phyloP scores from a whole-genome alignment of 192 early-diverging fungal genomes.

The Nowakowskiella sp. region DNA sequence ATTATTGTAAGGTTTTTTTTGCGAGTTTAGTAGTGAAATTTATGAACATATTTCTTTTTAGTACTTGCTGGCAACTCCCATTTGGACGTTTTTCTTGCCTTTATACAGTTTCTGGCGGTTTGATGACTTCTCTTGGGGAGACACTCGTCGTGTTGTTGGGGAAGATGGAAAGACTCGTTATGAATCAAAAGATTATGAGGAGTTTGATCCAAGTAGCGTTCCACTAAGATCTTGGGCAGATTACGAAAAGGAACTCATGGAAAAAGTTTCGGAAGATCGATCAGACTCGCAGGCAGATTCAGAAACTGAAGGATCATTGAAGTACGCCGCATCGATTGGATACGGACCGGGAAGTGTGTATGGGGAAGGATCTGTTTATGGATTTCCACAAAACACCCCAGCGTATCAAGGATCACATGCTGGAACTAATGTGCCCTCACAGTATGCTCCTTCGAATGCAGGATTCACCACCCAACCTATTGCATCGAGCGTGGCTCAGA shows the following conservation, averaged over 20 bases:
- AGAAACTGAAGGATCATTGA: neutral
- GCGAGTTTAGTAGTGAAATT: constrained; percentile 7
- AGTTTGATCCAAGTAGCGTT: constrained; percentile 72
- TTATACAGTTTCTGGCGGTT: constrained; percentile 89
- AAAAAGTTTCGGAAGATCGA: no score
- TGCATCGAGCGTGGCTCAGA: no score
- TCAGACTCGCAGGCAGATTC: no score
- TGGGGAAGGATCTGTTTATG: neutral
- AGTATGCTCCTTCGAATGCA: neutral
- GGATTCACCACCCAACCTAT: neutral
- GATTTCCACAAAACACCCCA: constrained; percentile 13
- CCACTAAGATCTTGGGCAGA: constrained; percentile 73
- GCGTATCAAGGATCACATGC: constrained; percentile 2
- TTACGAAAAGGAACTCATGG: constrained; percentile 61
- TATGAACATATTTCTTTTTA: constrained; percentile 8
- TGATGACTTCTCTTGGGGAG: constrained; percentile 90
- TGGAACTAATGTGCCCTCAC: neutral
- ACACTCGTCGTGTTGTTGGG: constrained; percentile 71
- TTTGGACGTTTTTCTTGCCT: constrained; percentile 78
- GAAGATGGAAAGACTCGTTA: constrained; percentile 44
- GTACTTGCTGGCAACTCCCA: constrained; percentile 72
- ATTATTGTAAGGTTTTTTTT: constrained; percentile 19
- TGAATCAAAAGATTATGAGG: constrained; percentile 41
- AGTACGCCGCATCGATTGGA: neutral
- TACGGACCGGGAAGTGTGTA: neutral